Conservation (phyloP, 768 basidiomycete species). For the Termitomyces sp. region DNA sequence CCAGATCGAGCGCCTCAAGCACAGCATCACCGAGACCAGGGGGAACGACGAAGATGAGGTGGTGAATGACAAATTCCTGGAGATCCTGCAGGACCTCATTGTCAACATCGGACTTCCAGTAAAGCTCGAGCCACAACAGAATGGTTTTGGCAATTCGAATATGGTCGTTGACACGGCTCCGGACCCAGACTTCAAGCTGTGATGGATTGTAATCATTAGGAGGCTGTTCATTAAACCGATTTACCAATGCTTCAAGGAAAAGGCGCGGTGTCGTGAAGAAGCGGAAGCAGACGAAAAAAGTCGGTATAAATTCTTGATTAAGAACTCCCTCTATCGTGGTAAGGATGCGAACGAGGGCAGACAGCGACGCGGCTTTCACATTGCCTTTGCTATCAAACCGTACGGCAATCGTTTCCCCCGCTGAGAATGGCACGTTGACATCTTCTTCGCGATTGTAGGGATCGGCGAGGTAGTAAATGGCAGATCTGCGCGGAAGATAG, state of each 20-base stretch:
- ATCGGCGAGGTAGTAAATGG: conserved; percentile 20
- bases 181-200: conserved; percentile 30
- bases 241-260: conserved; percentile 32
- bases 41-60: conserved; percentile 23
- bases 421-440: conserved; percentile 22
- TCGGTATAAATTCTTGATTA: conserved; percentile 38
- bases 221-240: conserved; percentile 41
- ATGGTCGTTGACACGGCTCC: conserved; percentile 43
- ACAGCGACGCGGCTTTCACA: conserved; percentile 28
- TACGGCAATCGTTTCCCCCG: conserved; percentile 16
- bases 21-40: conserved; percentile 20
- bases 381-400: conserved; percentile 20
- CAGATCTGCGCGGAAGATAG: conserved; percentile 21
- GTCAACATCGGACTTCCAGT: conserved; percentile 60
- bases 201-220: conserved; percentile 19
- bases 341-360: conserved; percentile 38
- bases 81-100: conserved; percentile 27
- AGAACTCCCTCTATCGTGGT: conserved; percentile 32
- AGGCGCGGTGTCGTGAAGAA: conserved; percentile 50
- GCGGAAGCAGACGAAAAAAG: conserved; percentile 71
- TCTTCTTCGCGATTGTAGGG: conserved; percentile 18
- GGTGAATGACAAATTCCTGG: conserved; percentile 16
- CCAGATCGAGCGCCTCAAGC: conserved; percentile 22
- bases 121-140: conserved; percentile 63
- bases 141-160: conserved; percentile 56